Base-by-base conservation (phyloP, 192 early-diverging fungal species). In the Coemansia sp. region DNA sequence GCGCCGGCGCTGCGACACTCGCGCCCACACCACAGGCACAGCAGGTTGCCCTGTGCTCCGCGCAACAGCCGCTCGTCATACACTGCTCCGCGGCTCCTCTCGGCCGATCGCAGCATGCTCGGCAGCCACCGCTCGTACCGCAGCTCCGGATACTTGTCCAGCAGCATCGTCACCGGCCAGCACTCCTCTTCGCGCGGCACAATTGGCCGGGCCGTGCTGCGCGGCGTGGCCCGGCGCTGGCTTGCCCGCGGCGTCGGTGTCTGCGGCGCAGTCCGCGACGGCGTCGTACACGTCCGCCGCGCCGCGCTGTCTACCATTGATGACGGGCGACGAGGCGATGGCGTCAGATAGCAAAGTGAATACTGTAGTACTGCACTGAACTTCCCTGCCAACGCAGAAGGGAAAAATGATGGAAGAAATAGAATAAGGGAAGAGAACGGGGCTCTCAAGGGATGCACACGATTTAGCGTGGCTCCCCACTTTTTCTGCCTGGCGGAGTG, bases 101-200 rank as follows among this genome's bases (percentile, higher is more conserved):
- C 54, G 23, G 46, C 40, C 3, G 55, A 50, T 28, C 60, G 64
- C 17, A 64, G 56, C 9, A 34, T 25, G 22, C 55, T 55, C 11
- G 64, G 64, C 14, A 75, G 57, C 64, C 64, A 75, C 20, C 71
- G 64, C 61, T 68, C 57, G 45, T 34, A 75, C 8, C 71, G 71
- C 14, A 75, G 71, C 39, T 56, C 57, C 0, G 71, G 64, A 45
- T 75, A 68, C 36, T 38, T 53, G 4, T 56, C 64, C 9, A 75
- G 25, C 36, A 75, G 65, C 40, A 31, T 58, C 5, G 55, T 50
- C 43, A 66, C 60, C 8, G 71, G 71, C 60, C 60, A 68, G 58
- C 60, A 67, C 45, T 57, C 53, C 39, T 75, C 71, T 19, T 59
- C 48, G 19, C 29, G 32, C 10, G 71, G 71, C 15, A 74, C 70